phyloP scores from a whole-genome alignment of 495 filamentous ascomycete genomes.

The Saxispiralis lemnorum region DNA sequence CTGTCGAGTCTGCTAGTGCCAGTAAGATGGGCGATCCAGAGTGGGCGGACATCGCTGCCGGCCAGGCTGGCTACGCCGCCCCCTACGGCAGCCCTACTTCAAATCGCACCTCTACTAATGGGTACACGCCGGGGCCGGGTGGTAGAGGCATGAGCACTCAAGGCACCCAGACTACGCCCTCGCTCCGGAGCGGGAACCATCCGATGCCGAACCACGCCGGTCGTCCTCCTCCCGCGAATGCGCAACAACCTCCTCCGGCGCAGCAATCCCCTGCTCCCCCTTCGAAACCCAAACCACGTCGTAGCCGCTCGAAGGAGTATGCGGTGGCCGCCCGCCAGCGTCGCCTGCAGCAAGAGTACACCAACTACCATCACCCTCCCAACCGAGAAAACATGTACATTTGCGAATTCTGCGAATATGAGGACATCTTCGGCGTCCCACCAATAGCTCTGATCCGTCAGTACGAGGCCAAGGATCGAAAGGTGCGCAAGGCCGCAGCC shows the following conservation, averaged over 20 bases:
- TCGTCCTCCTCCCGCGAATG: conserved; percentile 1
- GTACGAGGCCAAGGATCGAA: conserved; percentile 87
- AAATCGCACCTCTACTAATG: background rate
- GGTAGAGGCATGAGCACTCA: conserved; percentile 35
- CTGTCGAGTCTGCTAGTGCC: conserved; percentile 57
- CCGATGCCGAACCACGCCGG: conserved; percentile 16
- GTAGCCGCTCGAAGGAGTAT: conserved; percentile 37
- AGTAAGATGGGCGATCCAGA: conserved; percentile 36
- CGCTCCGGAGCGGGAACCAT: conserved; percentile 25
- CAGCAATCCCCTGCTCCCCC: conserved; percentile 6
- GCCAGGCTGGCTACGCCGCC: background rate
- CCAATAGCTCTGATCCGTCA: conserved; percentile 73
- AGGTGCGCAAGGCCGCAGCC: conserved; percentile 59
- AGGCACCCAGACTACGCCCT: conserved; percentile 45
- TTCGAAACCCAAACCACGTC: conserved; percentile 33
- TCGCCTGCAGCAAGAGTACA: conserved; percentile 49
- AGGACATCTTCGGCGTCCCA: conserved; percentile 37
- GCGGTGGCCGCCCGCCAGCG: conserved; percentile 47
- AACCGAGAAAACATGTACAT: conserved; percentile 71
- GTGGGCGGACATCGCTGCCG: conserved; percentile 7
- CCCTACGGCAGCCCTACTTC: background rate
- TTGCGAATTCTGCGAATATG: conserved; percentile 43
- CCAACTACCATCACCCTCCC: conserved; percentile 61
- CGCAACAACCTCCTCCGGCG: background rate
- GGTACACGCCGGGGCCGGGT: background rate